Conservation (phyloP, 2,329 filamentous ascomycete genomes). For the Stagonosporopsis rhizophila region DNA sequence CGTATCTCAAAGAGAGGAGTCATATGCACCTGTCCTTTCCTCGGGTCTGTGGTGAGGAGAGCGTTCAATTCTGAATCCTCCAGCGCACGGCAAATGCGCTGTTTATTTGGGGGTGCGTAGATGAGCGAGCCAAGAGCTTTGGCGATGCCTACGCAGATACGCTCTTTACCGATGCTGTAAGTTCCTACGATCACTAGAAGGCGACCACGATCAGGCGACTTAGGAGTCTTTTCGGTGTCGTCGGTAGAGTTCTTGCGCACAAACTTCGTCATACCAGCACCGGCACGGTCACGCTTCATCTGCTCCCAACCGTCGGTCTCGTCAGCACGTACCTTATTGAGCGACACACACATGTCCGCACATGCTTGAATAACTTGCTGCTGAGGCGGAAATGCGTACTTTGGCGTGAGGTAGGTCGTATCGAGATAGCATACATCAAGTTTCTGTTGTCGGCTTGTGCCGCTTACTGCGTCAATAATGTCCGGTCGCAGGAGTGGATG, state of each 20-base stretch:
- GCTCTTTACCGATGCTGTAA: conserved; percentile 97
- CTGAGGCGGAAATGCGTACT: conserved; percentile 92
- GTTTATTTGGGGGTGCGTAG: conserved; percentile 82
- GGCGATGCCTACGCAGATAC: conserved; percentile 92
- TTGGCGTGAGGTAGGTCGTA: conserved; percentile 94
- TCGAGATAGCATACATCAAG: conserved; percentile 97
- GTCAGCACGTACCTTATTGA: conserved; percentile 71
- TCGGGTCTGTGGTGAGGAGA: conserved; percentile 79
- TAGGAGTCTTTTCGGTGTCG: conserved; percentile 35
- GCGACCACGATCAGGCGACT: conserved; percentile 62
- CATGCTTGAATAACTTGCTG: conserved; percentile 86
- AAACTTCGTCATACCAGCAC: conserved; percentile 69
- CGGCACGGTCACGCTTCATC: conserved; percentile 62
- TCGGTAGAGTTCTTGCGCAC: conserved; percentile 55
- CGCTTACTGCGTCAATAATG: conserved; percentile 71
- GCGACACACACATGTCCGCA: conserved; percentile 82
- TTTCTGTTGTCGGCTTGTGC: conserved; percentile 78
- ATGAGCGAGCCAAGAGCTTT: conserved; percentile 86
- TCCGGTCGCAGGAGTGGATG: conserved; percentile 85
- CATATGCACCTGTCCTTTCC: conserved; percentile 95
- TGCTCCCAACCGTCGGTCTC: conserved; percentile 63
- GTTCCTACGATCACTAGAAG: conserved; percentile 93
- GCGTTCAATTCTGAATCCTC: conserved; percentile 82
- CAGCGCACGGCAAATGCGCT: conserved; percentile 81
- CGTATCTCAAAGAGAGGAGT: conserved; percentile 94